Conservation (phyloP, 805 yeast species). For the Sugiyamaella qingdaonensis region DNA sequence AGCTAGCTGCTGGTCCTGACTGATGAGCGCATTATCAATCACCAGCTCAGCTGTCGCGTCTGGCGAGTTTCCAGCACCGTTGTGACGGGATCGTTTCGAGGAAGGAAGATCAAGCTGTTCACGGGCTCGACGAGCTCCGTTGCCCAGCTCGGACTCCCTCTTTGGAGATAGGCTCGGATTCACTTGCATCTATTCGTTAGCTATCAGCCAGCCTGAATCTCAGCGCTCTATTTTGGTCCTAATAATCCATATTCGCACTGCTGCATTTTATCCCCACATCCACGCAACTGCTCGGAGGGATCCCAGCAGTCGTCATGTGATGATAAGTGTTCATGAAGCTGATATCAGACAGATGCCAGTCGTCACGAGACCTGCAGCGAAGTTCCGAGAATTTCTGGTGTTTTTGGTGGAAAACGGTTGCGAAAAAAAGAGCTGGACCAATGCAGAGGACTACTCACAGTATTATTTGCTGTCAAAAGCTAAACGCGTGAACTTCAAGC, state of each 20-base stretch:
- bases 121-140: not conserved
- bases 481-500: no score
- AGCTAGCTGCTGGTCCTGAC: conserved; percentile 6
- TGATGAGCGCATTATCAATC: conserved; percentile 10
- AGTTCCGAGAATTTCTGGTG: not conserved
- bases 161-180: not conserved
- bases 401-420: not conserved
- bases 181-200: not conserved
- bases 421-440: not conserved
- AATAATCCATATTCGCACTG: not conserved
- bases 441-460: not conserved
- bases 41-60: conserved; percentile 1
- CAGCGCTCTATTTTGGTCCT: not conserved
- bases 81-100: not conserved
- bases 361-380: not conserved
- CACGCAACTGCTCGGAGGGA: not conserved
- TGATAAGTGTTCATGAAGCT: not conserved
- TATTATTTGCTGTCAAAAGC: not conserved
- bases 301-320: conserved; percentile 6
- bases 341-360: not conserved
- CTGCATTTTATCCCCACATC: not conserved
- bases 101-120: not conserved
- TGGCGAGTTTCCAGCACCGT: not conserved
- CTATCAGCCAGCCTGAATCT: conserved; percentile 1
- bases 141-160: not conserved